A percentile compares a stretch with the other conserved stretches of the same genome.
phyloP scores from a whole-genome alignment of 257 asterid genomes.

The Fraxinus excelsior region DNA sequence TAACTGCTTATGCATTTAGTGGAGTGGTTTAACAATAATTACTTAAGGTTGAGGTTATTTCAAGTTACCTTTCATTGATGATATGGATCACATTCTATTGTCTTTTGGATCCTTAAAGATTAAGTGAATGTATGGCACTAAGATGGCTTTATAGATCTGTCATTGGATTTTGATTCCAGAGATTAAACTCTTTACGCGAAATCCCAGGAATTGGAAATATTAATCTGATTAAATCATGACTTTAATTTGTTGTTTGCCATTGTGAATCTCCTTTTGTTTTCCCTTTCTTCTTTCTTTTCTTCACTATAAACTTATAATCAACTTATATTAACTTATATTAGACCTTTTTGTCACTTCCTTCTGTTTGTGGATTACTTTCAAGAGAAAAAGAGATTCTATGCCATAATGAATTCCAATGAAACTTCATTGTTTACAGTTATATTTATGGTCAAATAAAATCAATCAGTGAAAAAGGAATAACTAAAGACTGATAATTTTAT shows the following conservation, averaged over 20 bases:
- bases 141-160: slow-evolving; percentile 55
- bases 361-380: slow-evolving; percentile 28
- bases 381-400: slow-evolving; percentile 42
- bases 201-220: slow-evolving; percentile 55
- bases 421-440: slow-evolving; percentile 10
- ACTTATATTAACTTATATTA: neutral
- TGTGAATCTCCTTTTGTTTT: slow-evolving; percentile 40
- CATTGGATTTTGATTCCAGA: slow-evolving; percentile 68
- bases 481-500: slow-evolving; percentile 19
- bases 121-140: slow-evolving; percentile 36
- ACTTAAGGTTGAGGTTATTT: neutral
- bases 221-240: slow-evolving; percentile 55
- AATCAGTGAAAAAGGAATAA: slow-evolving; percentile 4
- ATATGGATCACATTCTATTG: neutral
- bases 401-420: slow-evolving; percentile 27
- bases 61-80: neutral
- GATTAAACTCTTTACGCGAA: slow-evolving; percentile 47
- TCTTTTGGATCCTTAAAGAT: slow-evolving; percentile 25
- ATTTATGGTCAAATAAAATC: slow-evolving; percentile 6
- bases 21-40: neutral
- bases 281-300: slow-evolving; percentile 22
- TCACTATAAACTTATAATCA: slow-evolving; percentile 15
- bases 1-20: neutral
- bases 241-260: slow-evolving; percentile 88
- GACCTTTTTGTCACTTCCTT: slow-evolving; percentile 38